These are phyloP conservation scores for Myriosclerotinia curreyana DNA, from an alignment of 2,329 filamentous ascomycete genomes.

Conservation along the genomic window DNA sequence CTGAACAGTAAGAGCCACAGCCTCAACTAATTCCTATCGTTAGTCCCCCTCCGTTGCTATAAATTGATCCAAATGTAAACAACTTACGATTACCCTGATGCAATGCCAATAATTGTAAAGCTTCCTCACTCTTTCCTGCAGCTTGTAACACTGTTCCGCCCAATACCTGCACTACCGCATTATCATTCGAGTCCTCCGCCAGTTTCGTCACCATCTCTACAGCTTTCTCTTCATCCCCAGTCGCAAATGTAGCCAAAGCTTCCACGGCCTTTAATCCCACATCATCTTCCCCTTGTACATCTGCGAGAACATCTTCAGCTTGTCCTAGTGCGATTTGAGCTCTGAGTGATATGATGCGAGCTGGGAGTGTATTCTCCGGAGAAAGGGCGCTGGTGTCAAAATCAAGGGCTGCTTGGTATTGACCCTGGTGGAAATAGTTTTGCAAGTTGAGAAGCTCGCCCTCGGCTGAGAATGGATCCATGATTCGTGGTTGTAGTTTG, in stretches of 20 bases:
- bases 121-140: constrained; percentile 79
- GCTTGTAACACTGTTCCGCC: constrained; percentile 79
- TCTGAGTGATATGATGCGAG: constrained; percentile 75
- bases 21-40: constrained; percentile 52
- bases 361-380: constrained; percentile 70
- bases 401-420: constrained; percentile 82
- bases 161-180: constrained; percentile 75
- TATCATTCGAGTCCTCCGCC: constrained; percentile 64
- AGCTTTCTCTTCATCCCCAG: constrained; percentile 61
- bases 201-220: constrained; percentile 64
- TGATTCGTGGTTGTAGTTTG: constrained; percentile 38
- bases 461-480: constrained; percentile 70
- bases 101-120: constrained; percentile 71
- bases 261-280: constrained; percentile 75
- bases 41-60: not conserved
- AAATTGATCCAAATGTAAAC: not conserved
- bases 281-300: constrained; percentile 61
- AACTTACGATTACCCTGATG: constrained; percentile 80
- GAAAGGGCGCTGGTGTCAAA: constrained; percentile 81
- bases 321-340: constrained; percentile 81
- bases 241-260: constrained; percentile 66
- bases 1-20: constrained; percentile 84
- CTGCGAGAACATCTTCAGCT: constrained; percentile 66
- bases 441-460: constrained; percentile 70
- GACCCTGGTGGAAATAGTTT: constrained; percentile 72